Percentiles rank a stretch among this genome's conserved stretches.
Conservation (phyloP, 2,329 filamentous ascomycete species). For the Cryphonectria naterciae region DNA sequence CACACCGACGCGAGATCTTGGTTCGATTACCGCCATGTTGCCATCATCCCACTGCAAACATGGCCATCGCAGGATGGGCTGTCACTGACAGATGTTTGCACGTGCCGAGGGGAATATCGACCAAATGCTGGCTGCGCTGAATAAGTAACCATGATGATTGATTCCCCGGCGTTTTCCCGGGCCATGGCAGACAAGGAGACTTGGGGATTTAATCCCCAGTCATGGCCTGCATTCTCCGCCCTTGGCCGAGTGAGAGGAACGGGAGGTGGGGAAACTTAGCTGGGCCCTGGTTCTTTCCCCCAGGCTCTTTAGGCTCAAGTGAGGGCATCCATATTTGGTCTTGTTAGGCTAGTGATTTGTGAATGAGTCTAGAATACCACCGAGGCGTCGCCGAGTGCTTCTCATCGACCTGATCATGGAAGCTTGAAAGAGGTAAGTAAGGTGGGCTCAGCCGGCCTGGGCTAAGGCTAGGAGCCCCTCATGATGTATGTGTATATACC, state of each 20-base stretch:
- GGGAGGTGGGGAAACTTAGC: no score
- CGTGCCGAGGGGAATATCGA: not conserved
- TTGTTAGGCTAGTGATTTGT: not conserved
- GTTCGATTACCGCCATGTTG: not conserved
- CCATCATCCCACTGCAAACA: not conserved
- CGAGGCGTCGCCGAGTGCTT: not conserved
- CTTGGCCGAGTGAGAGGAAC: not conserved
- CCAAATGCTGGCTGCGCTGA: not conserved
- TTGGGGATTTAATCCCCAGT: not conserved
- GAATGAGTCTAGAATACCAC: not conserved
- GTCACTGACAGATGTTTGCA: not conserved
- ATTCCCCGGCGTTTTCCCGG: not conserved
- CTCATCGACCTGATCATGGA: not conserved
- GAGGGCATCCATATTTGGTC: not conserved
- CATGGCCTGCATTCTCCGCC: not conserved
- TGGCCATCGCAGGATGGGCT: not conserved
- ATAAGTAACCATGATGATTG: not conserved
- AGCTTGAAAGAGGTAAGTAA: not conserved
- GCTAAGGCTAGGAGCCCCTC: not conserved
- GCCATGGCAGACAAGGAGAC: not conserved
- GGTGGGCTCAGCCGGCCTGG: not conserved
- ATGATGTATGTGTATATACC: not conserved
- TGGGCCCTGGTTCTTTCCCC: not conserved
- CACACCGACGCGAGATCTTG: not conserved
- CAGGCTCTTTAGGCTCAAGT: not conserved